These are phyloP conservation scores for Epichloe gansuensis DNA, from an alignment of 2,329 filamentous ascomycete genomes.

Conservation along the genomic window DNA sequence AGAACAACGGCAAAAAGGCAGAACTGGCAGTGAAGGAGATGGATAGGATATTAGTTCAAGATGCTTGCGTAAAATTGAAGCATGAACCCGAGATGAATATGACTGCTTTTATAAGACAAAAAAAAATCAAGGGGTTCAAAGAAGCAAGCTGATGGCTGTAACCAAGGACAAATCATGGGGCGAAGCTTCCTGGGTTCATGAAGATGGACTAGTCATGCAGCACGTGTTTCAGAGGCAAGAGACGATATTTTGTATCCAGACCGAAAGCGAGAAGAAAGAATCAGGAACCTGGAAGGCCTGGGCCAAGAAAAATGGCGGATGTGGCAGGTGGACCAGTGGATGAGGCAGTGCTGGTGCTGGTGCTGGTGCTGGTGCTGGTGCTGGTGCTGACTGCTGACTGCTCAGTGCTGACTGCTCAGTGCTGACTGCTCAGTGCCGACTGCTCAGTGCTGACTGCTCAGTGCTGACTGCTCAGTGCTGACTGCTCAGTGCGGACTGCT, in stretches of 20 bases:
- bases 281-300: too few relatives aligned
- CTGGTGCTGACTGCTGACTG: too few relatives aligned
- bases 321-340: neutral
- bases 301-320: neutral
- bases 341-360: too few relatives aligned
- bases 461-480: too few relatives aligned
- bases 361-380: too few relatives aligned
- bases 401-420: too few relatives aligned
- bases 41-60: neutral
- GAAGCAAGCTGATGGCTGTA: neutral
- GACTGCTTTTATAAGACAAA: neutral
- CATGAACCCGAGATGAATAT: neutral
- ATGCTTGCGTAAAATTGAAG: neutral
- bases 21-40: neutral
- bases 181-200: neutral
- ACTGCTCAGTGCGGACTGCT: too few relatives aligned
- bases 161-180: neutral
- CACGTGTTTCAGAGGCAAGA: neutral
- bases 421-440: too few relatives aligned
- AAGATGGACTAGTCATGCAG: neutral
- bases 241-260: neutral
- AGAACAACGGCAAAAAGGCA: neutral
- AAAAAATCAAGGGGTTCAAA: too few relatives aligned
- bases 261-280: too few relatives aligned
- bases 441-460: too few relatives aligned